Evolutionary conservation across 2,329 filamentous ascomycete species (phyloP), one percentile per base, ranked within the genome.

Genomic region (Pseudogymnoascus sp.): DNA sequence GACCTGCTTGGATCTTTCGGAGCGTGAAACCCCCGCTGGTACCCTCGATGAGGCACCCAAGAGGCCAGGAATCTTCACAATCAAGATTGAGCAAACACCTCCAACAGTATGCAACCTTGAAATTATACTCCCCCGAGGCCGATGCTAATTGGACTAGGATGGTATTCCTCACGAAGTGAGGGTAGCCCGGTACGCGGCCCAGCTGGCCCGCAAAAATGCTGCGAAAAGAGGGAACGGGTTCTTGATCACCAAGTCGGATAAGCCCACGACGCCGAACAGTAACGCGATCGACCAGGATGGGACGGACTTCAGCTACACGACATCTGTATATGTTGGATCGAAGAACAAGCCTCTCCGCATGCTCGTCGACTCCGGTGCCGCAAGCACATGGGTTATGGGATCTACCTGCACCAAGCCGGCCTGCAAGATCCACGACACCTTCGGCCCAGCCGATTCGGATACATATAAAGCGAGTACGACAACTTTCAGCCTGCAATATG

Each of bases 321-420:
- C 85, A 46, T 74, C 84, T 70, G 82, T 82, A 14, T 69, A 76
- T 35, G 71, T 89, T 14, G 86, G 86, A 12, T 84, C 85, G 3
- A 74, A 77, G 12, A 74, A 75, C 43, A 84, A 82, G 66, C 72
- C 79, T 1, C 68, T 88, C 67, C 84, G 83, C 68, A 83, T 89
- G 81, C 79, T 89, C 26, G 75, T 89, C 63, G 86, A 89, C 71
- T 87, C 86, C 6, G 86, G 86, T 26, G 85, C 86, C 40, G 83
- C 83, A 22, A 91, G 90, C 64, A 91, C 88, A 11, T 96, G 92
- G 92, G 84, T 96, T 19, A 95, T 95, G 84, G 84, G 87, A 31
- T 79, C 84, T 14, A 77, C 81, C 62, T 96, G 92, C 77, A 80
- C 74, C 14, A 85, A 84, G 2, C 74, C 80, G 24, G 83, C 90